phyloP scores from a whole-genome alignment of 1,284 basidiomycete species.

The Limonomyces culmigenus region DNA sequence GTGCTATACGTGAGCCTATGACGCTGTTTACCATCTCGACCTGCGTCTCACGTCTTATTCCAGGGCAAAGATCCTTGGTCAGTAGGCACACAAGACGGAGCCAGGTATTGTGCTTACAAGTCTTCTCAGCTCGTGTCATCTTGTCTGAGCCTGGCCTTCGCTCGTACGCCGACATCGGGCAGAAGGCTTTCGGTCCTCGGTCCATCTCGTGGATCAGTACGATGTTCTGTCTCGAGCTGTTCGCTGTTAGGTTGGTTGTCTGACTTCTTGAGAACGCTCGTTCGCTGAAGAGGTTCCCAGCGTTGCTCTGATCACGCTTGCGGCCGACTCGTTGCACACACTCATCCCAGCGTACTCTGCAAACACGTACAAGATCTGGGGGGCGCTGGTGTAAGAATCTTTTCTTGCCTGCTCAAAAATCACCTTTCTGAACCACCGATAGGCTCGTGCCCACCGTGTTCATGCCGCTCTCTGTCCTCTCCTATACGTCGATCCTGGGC shows the following conservation, averaged over 20 bases:
- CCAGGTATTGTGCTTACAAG: too few species aligned
- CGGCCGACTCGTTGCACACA: constrained; percentile 70
- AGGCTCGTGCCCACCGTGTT: constrained; percentile 75
- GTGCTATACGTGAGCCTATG: constrained; percentile 64
- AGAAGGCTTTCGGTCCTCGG: constrained; percentile 68
- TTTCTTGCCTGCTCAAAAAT: neutral
- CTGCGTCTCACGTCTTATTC: constrained; percentile 3
- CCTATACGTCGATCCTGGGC: constrained; percentile 74
- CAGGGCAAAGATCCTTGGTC: constrained; percentile 75
- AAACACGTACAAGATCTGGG: constrained; percentile 61
- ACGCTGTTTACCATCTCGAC: neutral
- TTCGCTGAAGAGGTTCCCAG: constrained; percentile 25
- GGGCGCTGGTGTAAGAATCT: constrained; percentile 46
- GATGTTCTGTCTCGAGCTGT: constrained; percentile 76
- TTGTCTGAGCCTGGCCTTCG: constrained; percentile 48
- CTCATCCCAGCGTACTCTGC: constrained; percentile 53
- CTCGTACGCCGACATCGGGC: constrained; percentile 82
- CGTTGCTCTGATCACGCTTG: constrained; percentile 73
- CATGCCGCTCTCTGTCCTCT: constrained; percentile 69
- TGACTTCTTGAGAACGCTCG: constrained; percentile 25
- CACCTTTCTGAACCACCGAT: constrained; percentile 4
- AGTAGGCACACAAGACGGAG: too few species aligned
- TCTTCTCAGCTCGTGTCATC: too few species aligned
- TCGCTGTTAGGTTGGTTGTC: too few species aligned
- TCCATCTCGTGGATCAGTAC: constrained; percentile 52